These are phyloP conservation scores for Chiua virens DNA, from an alignment of 768 basidiomycete genomes.

Conservation along the genomic window DNA sequence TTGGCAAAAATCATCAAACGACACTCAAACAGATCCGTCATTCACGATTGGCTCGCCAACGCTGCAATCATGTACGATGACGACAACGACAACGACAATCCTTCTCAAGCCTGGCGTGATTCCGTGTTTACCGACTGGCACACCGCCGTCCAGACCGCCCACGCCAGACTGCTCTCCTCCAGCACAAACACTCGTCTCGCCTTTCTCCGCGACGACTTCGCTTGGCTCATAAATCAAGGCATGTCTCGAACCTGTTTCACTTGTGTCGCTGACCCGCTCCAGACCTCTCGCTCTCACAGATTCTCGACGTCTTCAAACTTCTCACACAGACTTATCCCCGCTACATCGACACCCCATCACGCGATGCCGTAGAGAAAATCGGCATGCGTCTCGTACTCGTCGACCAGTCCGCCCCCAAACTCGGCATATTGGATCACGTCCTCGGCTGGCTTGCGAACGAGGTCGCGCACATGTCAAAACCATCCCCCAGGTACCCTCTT, in stretches of 20 bases:
- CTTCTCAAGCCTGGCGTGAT: conserved; percentile 48
- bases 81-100: conserved; percentile 32
- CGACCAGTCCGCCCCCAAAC: conserved; percentile 54
- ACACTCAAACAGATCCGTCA: too few relatives aligned
- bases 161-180: conserved; percentile 45
- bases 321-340: conserved; percentile 76
- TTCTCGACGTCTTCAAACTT: conserved; percentile 68
- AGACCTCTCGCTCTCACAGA: conserved; percentile 64
- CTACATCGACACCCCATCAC: conserved; percentile 71
- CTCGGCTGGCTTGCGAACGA: conserved; percentile 77
- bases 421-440: conserved; percentile 68
- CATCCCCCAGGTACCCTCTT: conserved; percentile 53
- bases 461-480: conserved; percentile 55
- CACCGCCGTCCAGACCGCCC: conserved; percentile 53
- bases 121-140: conserved; percentile 56
- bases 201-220: conserved; percentile 65
- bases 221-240: conserved; percentile 61
- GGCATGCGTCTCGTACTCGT: conserved; percentile 62
- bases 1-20: not conserved
- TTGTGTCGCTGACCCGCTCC: not conserved
- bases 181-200: conserved; percentile 53
- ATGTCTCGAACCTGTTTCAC: conserved; percentile 19
- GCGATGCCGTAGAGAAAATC: conserved; percentile 68
- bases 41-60: too few relatives aligned
- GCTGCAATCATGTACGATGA: not conserved